Percentiles rank a stretch among this genome's conserved stretches.
These are phyloP conservation scores for Bondarzewia mesenterica DNA, from an alignment of 1,284 basidiomycete genomes.

Conservation along the genomic window DNA sequence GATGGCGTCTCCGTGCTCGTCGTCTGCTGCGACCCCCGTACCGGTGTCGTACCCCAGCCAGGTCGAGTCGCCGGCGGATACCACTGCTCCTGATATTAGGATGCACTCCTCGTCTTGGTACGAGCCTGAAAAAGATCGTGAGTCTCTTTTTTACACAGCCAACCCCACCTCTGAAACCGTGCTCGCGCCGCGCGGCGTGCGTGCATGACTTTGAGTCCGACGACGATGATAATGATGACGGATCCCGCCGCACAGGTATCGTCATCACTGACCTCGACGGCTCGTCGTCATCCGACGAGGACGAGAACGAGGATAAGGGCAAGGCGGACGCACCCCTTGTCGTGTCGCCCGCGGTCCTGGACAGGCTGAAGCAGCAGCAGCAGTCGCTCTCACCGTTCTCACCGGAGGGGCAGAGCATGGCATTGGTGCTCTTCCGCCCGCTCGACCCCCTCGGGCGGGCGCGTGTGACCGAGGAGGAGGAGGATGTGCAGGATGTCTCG, in stretches of 20 bases:
- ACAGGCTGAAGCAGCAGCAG: neutral
- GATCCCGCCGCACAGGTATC: conserved; percentile 33
- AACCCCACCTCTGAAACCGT: conserved; percentile 2
- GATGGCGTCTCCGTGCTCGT: neutral
- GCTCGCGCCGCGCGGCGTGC: neutral
- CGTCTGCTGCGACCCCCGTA: conserved; percentile 16
- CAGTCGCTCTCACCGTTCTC: too few species aligned
- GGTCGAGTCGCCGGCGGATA: conserved; percentile 1
- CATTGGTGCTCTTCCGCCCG: too few species aligned
- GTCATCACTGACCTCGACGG: conserved; percentile 56
- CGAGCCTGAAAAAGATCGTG: conserved; percentile 62
- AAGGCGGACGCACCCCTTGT: neutral
- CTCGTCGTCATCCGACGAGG: conserved; percentile 31
- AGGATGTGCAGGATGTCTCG: too few species aligned
- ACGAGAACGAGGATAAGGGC: conserved; percentile 12
- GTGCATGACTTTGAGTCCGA: neutral
- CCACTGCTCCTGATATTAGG: conserved; percentile 34
- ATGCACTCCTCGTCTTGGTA: conserved; percentile 62
- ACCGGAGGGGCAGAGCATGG: too few species aligned
- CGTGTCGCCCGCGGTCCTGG: neutral
- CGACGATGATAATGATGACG: neutral
- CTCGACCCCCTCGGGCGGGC: too few species aligned
- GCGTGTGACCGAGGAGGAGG: too few species aligned
- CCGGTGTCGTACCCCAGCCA: conserved; percentile 38
- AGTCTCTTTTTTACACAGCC: conserved; percentile 16